These are phyloP conservation scores for Ascochyta pisi DNA, from an alignment of 2,329 filamentous ascomycete genomes.

Conservation along the genomic window DNA sequence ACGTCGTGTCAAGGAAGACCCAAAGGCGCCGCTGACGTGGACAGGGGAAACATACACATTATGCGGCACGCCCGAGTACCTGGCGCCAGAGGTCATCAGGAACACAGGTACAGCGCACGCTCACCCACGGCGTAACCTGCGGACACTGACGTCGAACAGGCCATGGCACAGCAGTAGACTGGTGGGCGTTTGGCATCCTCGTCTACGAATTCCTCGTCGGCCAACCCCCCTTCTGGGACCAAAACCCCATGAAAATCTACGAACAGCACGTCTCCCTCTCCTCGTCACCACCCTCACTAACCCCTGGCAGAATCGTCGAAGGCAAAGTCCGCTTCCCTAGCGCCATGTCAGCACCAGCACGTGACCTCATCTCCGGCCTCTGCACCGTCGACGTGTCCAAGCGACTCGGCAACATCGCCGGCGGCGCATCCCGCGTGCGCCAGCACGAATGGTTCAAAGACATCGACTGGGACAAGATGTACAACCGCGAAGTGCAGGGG, in stretches of 20 bases:
- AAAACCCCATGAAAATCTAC: conserved; percentile 87
- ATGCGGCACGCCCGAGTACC: conserved; percentile 83
- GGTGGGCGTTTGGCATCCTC: conserved; percentile 85
- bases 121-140: not conserved
- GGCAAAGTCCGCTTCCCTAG: conserved; percentile 77
- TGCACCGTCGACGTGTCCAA: conserved; percentile 81
- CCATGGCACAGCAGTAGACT: conserved; percentile 76
- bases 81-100: conserved; percentile 83
- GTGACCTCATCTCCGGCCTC: conserved; percentile 76
- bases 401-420: conserved; percentile 78
- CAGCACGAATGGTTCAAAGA: conserved; percentile 76
- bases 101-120: conserved; percentile 66
- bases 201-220: conserved; percentile 86
- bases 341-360: conserved; percentile 70
- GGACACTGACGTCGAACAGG: conserved; percentile 48
- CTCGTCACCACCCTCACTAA: not conserved
- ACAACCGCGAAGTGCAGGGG: conserved; percentile 67
- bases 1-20: conserved; percentile 23
- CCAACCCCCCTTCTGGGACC: conserved; percentile 86
- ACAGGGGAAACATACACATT: conserved; percentile 78
- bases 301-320: conserved; percentile 70
- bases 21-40: conserved; percentile 16
- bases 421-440: conserved; percentile 75
- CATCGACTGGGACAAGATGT: conserved; percentile 76
- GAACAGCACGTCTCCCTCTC: conserved; percentile 59